Base-by-base conservation (phyloP, 176 grass and related monocot genomes). In the Otatea glauca region DNA sequence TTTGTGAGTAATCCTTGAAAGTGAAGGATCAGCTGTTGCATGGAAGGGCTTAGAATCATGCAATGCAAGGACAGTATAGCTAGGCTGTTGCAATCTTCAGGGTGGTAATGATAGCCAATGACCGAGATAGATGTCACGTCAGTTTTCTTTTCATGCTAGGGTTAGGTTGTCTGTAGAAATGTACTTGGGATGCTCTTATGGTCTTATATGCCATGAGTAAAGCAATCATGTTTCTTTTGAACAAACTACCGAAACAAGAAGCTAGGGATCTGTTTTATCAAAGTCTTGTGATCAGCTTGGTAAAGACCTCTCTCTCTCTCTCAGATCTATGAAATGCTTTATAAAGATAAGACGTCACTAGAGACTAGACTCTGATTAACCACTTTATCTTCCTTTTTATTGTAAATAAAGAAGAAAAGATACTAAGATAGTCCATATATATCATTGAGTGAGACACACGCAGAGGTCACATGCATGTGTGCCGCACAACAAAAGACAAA, bases 191-290 rank as follows among this genome's bases (percentile, higher is more conserved):
- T 41, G 56, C 20, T 65, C 29, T 64, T 64, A 51, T 44, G 32
- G 76, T 65, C 29, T 63, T 41, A 7, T 29, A 6, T 2, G 13
- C 75, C 59, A 73, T 35, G 47, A 13, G 56, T n/a, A 54, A 16
- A 65, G 24, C n/a, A 74, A 86, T 80, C 56, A 55, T 74, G 32
- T 7, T 41, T 25, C 35, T 48, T 42, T 74, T 67, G 47, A 87
- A 81, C 59, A 80, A 80, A 74, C 49, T n/a, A 3, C 24, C 43
- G 1, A 18, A 41, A n/a, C 27, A 59, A 17, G n/a, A 8, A 35
- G 10, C 15, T 3, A 37, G 21, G 38, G 23, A 72, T 23, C 2
- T 1, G 17, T 15, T 45, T 23, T 21, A 9, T 71, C 23, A 45
- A 17, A 7, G 9, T 48, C 27, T 44, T n/a, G 63, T 43, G 16